Base-by-base conservation (phyloP, 257 asterid species). In the Primulina eburnea region DNA sequence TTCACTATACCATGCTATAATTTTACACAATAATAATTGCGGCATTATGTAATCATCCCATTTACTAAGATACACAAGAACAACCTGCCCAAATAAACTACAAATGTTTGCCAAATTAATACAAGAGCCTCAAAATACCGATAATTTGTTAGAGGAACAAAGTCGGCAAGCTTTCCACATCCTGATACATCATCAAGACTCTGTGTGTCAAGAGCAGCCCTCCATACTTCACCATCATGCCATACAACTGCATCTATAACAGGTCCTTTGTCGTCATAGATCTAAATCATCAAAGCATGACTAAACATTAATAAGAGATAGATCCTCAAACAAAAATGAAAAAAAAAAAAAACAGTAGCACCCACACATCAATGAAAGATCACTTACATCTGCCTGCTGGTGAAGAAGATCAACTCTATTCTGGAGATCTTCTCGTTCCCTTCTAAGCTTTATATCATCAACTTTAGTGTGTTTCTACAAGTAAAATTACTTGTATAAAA, bases 121-220 rank as follows among this genome's bases (percentile, higher is more conserved):
- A 47, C 64, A 58, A 77, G 71, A 57, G 73, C 50, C 43, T 68
- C 47, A 32, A 38, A 73, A 59, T 84, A 90, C 98, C 97, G 87
- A 78, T 90, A 93, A 82, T 87, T 93, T 77, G 97, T 93, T 75
- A 93, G 88, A 75, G 99, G 99, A 70, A 72, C 78, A 80, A 90
- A 93, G 68, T 84, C 90, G 33, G 96, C 90, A 52, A 93, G 97
- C 75, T 81, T 82, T 71, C 99, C 99, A 26, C 85, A 81, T 79
- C 85, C 91, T 62, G 96, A 70, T 65, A 86, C 90, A 78, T 85
- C 92, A 78, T 89, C 96, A 78, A 93, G 92, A 82, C 85, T 83
- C 74, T 86, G 92, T 14, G 99, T 89, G 83, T 93, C 99, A 77
- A 93, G 90, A 75, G 97, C 97, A 78, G 92, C 97, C 79, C 99